Evolutionary conservation across 2,329 filamentous ascomycete genomes (phyloP), one percentile per base, ranked within the genome.

Genomic region (Penicillium sp.): DNA sequence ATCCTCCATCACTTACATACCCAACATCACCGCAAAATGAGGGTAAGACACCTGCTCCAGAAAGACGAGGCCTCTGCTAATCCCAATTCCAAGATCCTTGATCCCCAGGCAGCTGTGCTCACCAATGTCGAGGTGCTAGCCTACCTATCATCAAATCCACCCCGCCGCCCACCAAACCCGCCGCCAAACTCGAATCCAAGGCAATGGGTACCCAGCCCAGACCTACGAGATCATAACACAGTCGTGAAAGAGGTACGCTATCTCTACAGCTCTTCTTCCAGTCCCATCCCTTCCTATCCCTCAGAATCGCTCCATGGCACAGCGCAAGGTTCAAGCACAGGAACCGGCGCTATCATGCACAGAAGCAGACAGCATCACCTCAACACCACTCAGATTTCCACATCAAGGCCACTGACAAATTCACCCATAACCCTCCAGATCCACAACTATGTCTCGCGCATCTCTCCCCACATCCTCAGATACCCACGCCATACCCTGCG

Each of bases 61-160:
- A 26, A 9, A 14, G 6, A 6, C n/a, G 4, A 8, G 13, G 7
- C 7, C 13, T 2, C 14, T 14, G 2, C 42, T 53, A 13, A 54
- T 11, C 1, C 2, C 4, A 13, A n/a, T 3, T 3, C 10, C 1
- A 28, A 71, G 68, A 63, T 72, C 20, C 59, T 71, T 39, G 68
- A 72, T 48, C 66, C 69, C 31, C 69, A 71, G 57, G 59, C 63
- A 21, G 68, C 68, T n/a, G 58, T 64, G 18, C 58, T 72, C 34
- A 68, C 67, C 34, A 72, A 70, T 47, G 56, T 67, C 17, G 69
- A 72, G 59, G 68, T 72, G 32, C 57, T 70, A 25, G 58, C 65
- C 14, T 67, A 70, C 43, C 47, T 71, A 23, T 63, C 61, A 10
- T 46, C 60, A 16, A 67, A 70, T 39, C 68, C 68, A 16, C 67